These are phyloP conservation scores for Irpex rosettiformis DNA, from an alignment of 1,284 basidiomycete genomes.

Conservation along the genomic window DNA sequence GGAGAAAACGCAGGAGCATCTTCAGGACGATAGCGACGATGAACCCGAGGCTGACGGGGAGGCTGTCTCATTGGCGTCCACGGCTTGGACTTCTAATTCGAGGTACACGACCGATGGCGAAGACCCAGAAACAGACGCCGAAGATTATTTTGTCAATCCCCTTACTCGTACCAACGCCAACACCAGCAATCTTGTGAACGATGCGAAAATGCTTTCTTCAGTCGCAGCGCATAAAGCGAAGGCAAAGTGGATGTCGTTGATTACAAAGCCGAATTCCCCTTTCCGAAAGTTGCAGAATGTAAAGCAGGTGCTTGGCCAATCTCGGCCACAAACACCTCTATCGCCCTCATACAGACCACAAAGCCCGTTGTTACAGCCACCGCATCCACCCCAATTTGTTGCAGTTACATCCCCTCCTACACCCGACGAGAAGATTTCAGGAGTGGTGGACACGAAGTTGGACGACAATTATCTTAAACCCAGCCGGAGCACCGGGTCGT, in stretches of 20 bases:
- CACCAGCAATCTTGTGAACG: constrained; percentile 22
- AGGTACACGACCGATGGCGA: constrained; percentile 36
- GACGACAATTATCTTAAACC: constrained; percentile 9
- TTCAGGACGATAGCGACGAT: constrained; percentile 28
- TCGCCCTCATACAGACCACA: background rate
- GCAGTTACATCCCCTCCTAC: constrained; percentile 14
- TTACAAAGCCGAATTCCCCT: constrained; percentile 30
- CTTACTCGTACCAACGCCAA: constrained; percentile 20
- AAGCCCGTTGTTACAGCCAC: background rate
- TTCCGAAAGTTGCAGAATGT: constrained; percentile 15
- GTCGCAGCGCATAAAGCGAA: constrained; percentile 56
- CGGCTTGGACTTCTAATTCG: constrained; percentile 50
- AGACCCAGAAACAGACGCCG: constrained; percentile 40
- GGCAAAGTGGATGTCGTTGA: constrained; percentile 50
- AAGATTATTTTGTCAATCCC: constrained; percentile 31
- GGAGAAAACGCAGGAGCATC: constrained; percentile 32
- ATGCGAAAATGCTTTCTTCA: constrained; percentile 35
- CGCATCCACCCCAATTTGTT: constrained; percentile 8
- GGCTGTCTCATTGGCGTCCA: constrained; percentile 49
- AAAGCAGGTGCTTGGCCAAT: constrained; percentile 3
- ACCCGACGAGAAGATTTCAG: constrained; percentile 3
- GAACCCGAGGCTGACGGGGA: constrained; percentile 43
- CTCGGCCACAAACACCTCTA: constrained; percentile 1
- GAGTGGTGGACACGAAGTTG: background rate
- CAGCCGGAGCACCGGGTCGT: constrained; percentile 1